Percentiles rank a stretch among this genome's conserved stretches.
phyloP scores from a whole-genome alignment of 768 basidiomycete genomes.

The Daedalea quercina region DNA sequence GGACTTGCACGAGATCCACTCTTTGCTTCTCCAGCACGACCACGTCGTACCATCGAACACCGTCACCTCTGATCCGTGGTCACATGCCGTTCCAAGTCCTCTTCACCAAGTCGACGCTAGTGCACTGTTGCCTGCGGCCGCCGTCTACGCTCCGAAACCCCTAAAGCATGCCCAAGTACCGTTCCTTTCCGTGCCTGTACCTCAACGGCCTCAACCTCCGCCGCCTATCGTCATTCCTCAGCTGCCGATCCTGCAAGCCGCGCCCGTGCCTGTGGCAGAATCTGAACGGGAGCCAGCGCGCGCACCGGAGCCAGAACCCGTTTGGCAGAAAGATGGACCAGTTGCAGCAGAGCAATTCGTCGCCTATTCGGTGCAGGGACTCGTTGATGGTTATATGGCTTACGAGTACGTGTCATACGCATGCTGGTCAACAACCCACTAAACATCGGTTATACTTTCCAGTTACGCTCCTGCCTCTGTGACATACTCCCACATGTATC shows the following conservation, averaged over 20 bases:
- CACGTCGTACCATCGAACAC: too few species aligned
- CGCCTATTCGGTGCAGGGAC: neutral
- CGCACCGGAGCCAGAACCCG: neutral
- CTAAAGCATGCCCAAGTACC: constrained; percentile 5
- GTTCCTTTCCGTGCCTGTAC: constrained; percentile 1
- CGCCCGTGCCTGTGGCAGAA: neutral
- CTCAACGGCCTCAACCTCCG: neutral
- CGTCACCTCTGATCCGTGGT: too few species aligned
- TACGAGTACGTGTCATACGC: neutral
- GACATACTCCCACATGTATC: too few species aligned
- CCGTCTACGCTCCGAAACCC: constrained; percentile 7
- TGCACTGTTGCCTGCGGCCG: neutral
- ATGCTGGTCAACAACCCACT: too few species aligned
- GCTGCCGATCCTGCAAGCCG: neutral
- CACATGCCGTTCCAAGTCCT: too few species aligned
- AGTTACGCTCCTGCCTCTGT: too few species aligned
- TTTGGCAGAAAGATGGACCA: neutral
- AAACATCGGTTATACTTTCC: too few species aligned
- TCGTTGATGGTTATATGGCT: neutral
- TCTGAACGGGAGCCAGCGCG: neutral
- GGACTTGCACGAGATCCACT: too few species aligned
- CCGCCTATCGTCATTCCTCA: neutral
- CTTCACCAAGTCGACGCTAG: too few species aligned
- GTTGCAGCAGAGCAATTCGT: neutral
- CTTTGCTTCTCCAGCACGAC: too few species aligned